Conservation (phyloP, 106 monocot species). For the Dactylorhiza incarnata region DNA sequence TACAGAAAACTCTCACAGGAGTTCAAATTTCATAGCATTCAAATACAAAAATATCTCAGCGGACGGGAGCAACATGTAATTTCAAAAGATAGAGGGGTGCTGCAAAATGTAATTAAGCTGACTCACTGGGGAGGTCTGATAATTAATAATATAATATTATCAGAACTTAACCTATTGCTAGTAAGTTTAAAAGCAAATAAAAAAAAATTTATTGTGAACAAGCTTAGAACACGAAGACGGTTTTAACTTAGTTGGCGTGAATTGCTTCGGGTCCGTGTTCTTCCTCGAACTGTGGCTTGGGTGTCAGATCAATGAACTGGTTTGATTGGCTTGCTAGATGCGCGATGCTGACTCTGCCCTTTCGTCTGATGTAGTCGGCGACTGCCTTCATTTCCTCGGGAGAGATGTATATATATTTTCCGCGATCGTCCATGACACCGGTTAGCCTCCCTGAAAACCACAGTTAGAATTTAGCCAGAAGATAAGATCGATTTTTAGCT, state of each 20-base stretch:
- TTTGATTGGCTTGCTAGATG: constrained; percentile 91
- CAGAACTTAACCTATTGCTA: neutral
- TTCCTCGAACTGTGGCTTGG: constrained; percentile 38
- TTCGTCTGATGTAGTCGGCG: constrained; percentile 77
- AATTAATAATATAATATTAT: neutral
- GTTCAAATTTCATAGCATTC: too few species aligned
- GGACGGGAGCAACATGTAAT: too few species aligned
- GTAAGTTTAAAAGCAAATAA: neutral
- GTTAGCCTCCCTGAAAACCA: constrained; percentile 66
- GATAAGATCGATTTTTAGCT: too few species aligned
- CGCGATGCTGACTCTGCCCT: constrained; percentile 83
- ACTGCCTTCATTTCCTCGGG: constrained; percentile 89
- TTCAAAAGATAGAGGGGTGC: too few species aligned
- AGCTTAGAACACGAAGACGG: neutral
- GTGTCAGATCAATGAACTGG: constrained; percentile 93
- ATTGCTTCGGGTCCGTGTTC: constrained; percentile 33
- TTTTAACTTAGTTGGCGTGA: constrained; percentile 7
- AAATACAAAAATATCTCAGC: too few species aligned
- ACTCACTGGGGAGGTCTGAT: too few species aligned
- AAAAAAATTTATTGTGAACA: too few species aligned
- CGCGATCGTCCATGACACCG: constrained; percentile 96
- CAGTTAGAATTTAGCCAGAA: neutral
- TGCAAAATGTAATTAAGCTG: too few species aligned
- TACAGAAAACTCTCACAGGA: too few species aligned
- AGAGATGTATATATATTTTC: constrained; percentile 93